Percentiles rank a stretch among this genome's conserved stretches.
phyloP scores from a whole-genome alignment of 345 rosid genomes.

The Syzygium oleosum region DNA sequence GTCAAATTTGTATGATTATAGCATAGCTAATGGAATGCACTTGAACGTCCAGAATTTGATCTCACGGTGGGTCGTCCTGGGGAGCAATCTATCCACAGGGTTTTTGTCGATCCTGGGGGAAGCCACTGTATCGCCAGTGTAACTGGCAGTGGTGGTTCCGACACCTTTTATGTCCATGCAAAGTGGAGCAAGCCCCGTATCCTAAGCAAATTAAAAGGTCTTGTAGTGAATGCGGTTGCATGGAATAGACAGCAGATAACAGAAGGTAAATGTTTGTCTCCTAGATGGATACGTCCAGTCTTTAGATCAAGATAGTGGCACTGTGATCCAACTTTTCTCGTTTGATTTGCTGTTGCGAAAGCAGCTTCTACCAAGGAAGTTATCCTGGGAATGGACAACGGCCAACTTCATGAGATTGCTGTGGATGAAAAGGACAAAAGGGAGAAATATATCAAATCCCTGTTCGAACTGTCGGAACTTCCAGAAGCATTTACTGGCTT shows the following conservation, averaged over 20 bases:
- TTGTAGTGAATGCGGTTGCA: slow-evolving; percentile 79
- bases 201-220: slow-evolving; percentile 69
- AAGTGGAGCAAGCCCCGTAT: slow-evolving; percentile 93
- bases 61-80: slow-evolving; percentile 80
- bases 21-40: background rate
- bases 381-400: slow-evolving; percentile 82
- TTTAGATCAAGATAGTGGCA: background rate
- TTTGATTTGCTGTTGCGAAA: slow-evolving; percentile 4
- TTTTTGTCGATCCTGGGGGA: slow-evolving; percentile 97
- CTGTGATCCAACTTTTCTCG: background rate
- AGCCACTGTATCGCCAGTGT: slow-evolving; percentile 90
- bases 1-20: background rate
- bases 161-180: slow-evolving; percentile 83
- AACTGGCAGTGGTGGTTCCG: slow-evolving; percentile 76
- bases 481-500: slow-evolving; percentile 91
- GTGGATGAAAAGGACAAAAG: slow-evolving; percentile 97
- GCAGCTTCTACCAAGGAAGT: slow-evolving; percentile 93
- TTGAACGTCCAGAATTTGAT: slow-evolving; percentile 54
- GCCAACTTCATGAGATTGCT: slow-evolving; percentile 85
- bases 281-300: background rate
- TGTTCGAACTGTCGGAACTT: slow-evolving; percentile 72
- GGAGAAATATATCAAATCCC: slow-evolving; percentile 81
- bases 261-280: slow-evolving; percentile 43
- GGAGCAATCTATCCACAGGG: slow-evolving; percentile 84
- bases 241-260: slow-evolving; percentile 96